Percentiles rank a stretch among this genome's conserved stretches.
These are phyloP conservation scores for Hamiltosporidium magnivora DNA, from an alignment of 371 early-diverging fungal species.

Conservation along the genomic window DNA sequence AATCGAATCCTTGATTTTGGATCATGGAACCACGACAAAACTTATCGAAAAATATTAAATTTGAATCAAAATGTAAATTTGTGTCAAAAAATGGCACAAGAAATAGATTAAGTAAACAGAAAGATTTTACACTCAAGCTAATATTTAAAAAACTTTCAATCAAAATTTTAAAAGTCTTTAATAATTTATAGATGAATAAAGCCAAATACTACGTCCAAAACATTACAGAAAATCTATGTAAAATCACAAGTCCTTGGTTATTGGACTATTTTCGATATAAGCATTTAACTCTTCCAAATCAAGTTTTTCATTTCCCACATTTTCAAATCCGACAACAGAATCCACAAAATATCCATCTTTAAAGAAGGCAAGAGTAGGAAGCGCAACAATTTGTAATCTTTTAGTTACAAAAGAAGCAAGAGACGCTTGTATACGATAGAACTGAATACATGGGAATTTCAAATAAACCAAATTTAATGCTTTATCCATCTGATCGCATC, in stretches of 20 bases:
- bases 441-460: constrained; percentile 34
- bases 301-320: constrained; percentile 34
- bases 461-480: constrained; percentile 30
- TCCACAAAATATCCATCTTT: constrained; percentile 53
- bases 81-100: too few relatives aligned
- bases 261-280: constrained; percentile 8
- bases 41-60: too few relatives aligned
- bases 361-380: constrained; percentile 53
- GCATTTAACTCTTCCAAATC: constrained; percentile 13
- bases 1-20: too few relatives aligned
- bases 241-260: not conserved
- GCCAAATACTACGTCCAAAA: too few relatives aligned
- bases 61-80: too few relatives aligned
- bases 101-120: too few relatives aligned
- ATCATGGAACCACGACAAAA: too few relatives aligned
- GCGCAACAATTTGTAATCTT: constrained; percentile 35
- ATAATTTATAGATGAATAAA: too few relatives aligned
- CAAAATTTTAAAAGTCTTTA: too few relatives aligned
- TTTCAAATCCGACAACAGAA: constrained; percentile 51
- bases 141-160: too few relatives aligned
- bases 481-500: constrained; percentile 48
- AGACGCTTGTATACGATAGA: constrained; percentile 40
- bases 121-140: too few relatives aligned
- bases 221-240: too few relatives aligned
- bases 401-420: constrained; percentile 28